Base-by-base conservation (phyloP, 116 monocot genomes). In the Posidonia oceanica region DNA sequence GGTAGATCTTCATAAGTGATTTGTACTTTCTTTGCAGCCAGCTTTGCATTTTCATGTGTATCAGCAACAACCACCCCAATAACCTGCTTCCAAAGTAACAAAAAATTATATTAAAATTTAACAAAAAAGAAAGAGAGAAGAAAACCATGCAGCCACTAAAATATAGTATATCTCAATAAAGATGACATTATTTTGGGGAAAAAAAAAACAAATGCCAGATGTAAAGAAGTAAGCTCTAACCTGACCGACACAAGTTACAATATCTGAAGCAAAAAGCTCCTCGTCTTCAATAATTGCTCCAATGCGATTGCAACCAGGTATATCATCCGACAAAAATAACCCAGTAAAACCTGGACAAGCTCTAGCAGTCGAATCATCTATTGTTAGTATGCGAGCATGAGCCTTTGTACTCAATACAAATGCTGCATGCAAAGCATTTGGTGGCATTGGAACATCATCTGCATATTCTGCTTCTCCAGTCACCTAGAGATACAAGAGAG, bases 191-290 rank as follows among this genome's bases (percentile, higher is more conserved):
- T 6, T 48, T 48, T 39, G 56, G 44, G 56, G 29, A 29, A 29
- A 58, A 58, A 51, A 55, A 54, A 36, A 23, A 52, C 20, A 51
- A 67, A 23, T 21, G 41, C 12, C 21, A 4, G 0, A 54, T 68
- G 37, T 23, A 15, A 29, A 22, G 60, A 29, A 22, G 29, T 53
- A 68, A 7, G 7, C 11, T 17, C 14, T 41, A 80, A 97, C 96
- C 89, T 98, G 98, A 67, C 98, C 98, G 78, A 98, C 98, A 87
- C 98, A 98, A 54, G 89, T 98, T 14, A 98, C 98, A 75, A 80
- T 22, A 64, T 93, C 77, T 36, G 98, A 84, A 54, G 98, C 98
- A 83, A 98, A 98, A 64, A 93, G 74, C 67, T 90, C 98, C 68
- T 98, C 98, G 76, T 98, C 98, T 56, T 73, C 74, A 65, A 90